Evolutionary conservation across 805 yeast genomes (phyloP), one percentile per base, ranked within the genome.

Genomic region (Candida pseudoglaebosa): DNA sequence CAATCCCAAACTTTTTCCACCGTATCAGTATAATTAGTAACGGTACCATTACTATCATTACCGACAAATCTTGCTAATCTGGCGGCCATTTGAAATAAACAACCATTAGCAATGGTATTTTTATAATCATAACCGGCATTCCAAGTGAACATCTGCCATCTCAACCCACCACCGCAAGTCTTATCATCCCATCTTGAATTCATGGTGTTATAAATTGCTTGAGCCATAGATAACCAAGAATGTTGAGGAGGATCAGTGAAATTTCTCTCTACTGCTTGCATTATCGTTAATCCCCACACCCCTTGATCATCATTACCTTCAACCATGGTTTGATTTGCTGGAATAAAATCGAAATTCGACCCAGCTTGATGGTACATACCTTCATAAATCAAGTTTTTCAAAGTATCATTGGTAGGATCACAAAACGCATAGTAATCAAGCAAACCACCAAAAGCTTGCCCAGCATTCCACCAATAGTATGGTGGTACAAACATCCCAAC

Each of bases 61-160:
- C 75, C 75, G 1, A 95, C 84, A 61, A 79, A 90, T 49, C 96
- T 71, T 2, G 93, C 93, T 48, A 90, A 71, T 46, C 97, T 73
- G 1, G 96, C 93, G 13, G 85, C 95, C 29, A 90, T 57, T 50
- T 87, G 88, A 75, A 90, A 89, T 39, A 90, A 67, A 36, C 90
- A 85, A 19, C 95, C 97, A 60, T 87, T 90, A n/a, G 95, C 74
- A 42, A 90, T 87, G 26, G 96, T 69, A 60, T 91, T 91, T 61
- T 91, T 91, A 63, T 91, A 91, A 59, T 86, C 84, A 59, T 89
- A 91, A 45, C 98, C 99, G 5, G 87, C 73, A 59, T 91, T 91
- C 95, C 96, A 90, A 41, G 82, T 73, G 67, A 82, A 91, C 53
- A 91, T 91, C 68, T 91, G 98, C 98, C 98, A 91, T 62, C 97